Percentiles rank a stretch among this genome's conserved stretches.
Evolutionary conservation across 2,329 filamentous ascomycete species (phyloP).

Genomic region (Fusarium albosuccineum): DNA sequence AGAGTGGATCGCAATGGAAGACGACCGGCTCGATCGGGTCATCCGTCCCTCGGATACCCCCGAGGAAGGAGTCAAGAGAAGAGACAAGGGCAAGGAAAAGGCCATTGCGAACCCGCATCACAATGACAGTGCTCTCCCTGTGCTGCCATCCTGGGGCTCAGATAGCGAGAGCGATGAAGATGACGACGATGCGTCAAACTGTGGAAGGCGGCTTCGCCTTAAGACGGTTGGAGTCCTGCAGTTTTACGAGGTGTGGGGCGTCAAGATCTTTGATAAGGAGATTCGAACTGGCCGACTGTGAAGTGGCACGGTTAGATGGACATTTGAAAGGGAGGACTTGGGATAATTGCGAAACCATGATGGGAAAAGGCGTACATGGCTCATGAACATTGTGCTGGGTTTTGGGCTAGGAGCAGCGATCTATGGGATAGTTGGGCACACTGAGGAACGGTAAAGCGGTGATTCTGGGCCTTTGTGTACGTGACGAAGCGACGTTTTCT

Average conservation of each 20-base stretch:
- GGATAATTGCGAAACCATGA: constrained; percentile 1
- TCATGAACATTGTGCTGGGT: constrained; percentile 9
- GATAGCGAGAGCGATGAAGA: constrained; percentile 53
- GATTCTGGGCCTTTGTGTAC: constrained; percentile 9
- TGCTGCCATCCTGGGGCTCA: constrained; percentile 48
- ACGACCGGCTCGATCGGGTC: constrained; percentile 63
- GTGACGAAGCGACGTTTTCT: constrained; percentile 17
- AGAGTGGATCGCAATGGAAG: constrained; percentile 70
- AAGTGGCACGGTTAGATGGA: constrained; percentile 1
- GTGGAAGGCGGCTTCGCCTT: constrained; percentile 51
- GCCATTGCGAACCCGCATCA: constrained; percentile 30
- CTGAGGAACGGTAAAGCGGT: background rate
- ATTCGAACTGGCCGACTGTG: constrained; percentile 55
- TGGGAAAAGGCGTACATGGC: constrained; percentile 25
- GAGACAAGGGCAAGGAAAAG: constrained; percentile 54
- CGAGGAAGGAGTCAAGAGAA: constrained; percentile 48
- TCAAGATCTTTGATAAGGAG: constrained; percentile 72
- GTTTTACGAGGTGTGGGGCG: constrained; percentile 59
- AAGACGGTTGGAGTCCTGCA: constrained; percentile 54
- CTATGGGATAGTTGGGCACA: constrained; percentile 10
- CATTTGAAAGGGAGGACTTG: constrained; percentile 14
- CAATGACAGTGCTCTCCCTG: constrained; percentile 42
- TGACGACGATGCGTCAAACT: constrained; percentile 48
- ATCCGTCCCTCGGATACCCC: constrained; percentile 54
- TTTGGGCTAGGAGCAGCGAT: constrained; percentile 19